phyloP scores from a whole-genome alignment of 179 eudicot species.

The Drosera spatulata region DNA sequence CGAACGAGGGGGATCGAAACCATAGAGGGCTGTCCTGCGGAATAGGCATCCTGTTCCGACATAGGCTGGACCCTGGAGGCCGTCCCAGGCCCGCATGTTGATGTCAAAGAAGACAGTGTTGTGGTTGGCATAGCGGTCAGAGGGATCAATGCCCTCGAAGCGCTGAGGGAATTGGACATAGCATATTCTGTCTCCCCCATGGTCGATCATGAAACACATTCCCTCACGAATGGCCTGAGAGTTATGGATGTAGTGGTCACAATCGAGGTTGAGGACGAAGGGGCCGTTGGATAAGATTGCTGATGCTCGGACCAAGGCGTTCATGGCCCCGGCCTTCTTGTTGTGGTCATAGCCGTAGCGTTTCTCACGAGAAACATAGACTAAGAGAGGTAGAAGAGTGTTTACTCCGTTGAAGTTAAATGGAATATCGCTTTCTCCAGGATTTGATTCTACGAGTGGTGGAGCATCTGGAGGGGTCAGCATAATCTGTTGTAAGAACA shows the following conservation, averaged over 20 bases:
- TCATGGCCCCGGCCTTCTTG: constrained; percentile 98
- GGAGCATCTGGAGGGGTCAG: constrained; percentile 61
- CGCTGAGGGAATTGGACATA: constrained; percentile 94
- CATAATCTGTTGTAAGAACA: constrained; percentile 42
- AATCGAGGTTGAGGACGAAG: constrained; percentile 84
- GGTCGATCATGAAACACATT: constrained; percentile 94
- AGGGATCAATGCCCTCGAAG: constrained; percentile 92
- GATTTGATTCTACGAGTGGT: constrained; percentile 31
- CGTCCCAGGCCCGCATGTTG: constrained; percentile 89
- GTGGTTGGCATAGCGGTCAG: constrained; percentile 89
- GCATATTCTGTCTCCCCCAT: constrained; percentile 87
- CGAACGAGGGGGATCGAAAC: constrained; percentile 88
- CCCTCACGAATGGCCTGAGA: constrained; percentile 79
- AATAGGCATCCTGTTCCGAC: constrained; percentile 94
- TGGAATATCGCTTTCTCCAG: constrained; percentile 40
- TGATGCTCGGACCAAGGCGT: constrained; percentile 80
- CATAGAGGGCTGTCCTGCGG: constrained; percentile 74
- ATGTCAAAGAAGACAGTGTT: constrained; percentile 92
- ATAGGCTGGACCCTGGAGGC: constrained; percentile 92
- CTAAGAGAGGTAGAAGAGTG: constrained; percentile 57
- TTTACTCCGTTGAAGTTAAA: constrained; percentile 57
- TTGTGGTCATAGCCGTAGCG: constrained; percentile 85
- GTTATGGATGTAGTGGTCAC: constrained; percentile 91
- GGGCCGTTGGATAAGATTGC: constrained; percentile 94
- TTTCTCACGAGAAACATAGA: constrained; percentile 85